A percentile compares a stretch with the other conserved stretches of the same genome.
phyloP scores from a whole-genome alignment of 768 basidiomycete species.

The Boletus fagicola region DNA sequence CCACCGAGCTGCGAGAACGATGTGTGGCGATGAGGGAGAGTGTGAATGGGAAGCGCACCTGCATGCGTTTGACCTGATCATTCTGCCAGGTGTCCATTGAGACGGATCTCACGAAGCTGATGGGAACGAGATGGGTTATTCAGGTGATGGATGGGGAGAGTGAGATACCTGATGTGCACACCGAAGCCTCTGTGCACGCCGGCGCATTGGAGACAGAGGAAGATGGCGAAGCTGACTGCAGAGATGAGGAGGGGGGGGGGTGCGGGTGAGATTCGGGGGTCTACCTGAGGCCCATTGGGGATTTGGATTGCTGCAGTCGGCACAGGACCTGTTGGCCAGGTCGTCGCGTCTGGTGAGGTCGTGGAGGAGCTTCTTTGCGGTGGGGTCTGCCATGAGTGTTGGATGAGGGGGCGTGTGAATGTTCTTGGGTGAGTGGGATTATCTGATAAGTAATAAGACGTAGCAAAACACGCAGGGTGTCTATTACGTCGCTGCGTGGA shows the following conservation, averaged over 20 bases:
- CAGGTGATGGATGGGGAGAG: background rate
- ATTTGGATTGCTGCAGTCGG: constrained; percentile 85
- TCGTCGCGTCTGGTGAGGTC: constrained; percentile 73
- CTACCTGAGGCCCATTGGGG: constrained; percentile 94
- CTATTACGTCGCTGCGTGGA: background rate
- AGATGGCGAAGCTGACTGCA: constrained; percentile 70
- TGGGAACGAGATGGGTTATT: constrained; percentile 3
- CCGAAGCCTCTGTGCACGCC: constrained; percentile 88
- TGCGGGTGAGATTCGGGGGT: background rate
- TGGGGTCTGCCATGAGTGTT: constrained; percentile 14
- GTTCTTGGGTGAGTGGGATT: background rate
- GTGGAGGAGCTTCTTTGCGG: constrained; percentile 62
- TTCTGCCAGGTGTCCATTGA: constrained; percentile 97
- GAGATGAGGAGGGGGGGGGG: background rate
- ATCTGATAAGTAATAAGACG: constrained; percentile 1
- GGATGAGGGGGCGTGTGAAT: constrained; percentile 6
- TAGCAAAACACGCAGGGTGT: background rate
- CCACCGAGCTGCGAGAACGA: constrained; percentile 67
- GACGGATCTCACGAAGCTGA: constrained; percentile 85
- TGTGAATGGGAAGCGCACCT: constrained; percentile 48
- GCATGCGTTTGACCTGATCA: constrained; percentile 87
- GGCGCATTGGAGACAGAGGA: constrained; percentile 89
- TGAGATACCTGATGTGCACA: constrained; percentile 75
- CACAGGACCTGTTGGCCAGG: constrained; percentile 72
- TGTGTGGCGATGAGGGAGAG: constrained; percentile 10